Evolutionary conservation across 1,139 yeast species (phyloP).

Genomic region (Geotrichum citri-aurantii): DNA sequence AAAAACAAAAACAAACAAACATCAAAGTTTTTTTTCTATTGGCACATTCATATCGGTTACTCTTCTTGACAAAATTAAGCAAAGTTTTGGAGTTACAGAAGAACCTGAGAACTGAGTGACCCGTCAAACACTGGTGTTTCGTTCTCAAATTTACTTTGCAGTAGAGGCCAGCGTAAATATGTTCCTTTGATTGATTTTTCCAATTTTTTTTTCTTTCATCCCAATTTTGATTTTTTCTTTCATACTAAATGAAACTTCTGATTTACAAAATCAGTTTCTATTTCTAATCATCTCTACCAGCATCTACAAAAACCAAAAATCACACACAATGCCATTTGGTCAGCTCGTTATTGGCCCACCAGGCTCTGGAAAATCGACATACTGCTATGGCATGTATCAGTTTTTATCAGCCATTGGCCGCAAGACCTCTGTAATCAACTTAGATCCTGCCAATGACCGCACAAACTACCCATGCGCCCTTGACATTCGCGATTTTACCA

Average conservation of each 20-base stretch:
- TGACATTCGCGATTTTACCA: slow-evolving; percentile 82
- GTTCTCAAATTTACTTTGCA: background rate
- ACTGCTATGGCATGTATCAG: slow-evolving; percentile 85
- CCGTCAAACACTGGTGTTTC: too few relatives aligned
- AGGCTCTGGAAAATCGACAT: slow-evolving; percentile 95
- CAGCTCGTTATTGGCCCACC: slow-evolving; percentile 97
- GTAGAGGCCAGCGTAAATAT: background rate
- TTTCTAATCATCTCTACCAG: background rate
- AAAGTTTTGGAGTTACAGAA: too few relatives aligned
- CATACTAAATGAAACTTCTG: background rate
- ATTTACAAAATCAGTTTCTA: background rate
- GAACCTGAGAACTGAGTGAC: too few relatives aligned
- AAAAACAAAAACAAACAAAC: too few relatives aligned
- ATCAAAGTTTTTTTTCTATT: too few relatives aligned
- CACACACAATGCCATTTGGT: slow-evolving; percentile 49
- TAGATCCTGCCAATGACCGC: slow-evolving; percentile 92
- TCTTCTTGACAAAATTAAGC: too few relatives aligned
- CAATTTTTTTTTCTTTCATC: background rate
- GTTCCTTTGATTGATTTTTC: background rate
- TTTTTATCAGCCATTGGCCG: slow-evolving; percentile 92
- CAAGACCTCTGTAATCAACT: slow-evolving; percentile 70
- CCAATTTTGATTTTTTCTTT: background rate
- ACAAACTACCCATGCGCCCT: slow-evolving; percentile 76
- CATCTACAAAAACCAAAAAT: background rate
- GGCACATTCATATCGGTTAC: too few relatives aligned